These are phyloP conservation scores for Luffa acutangula DNA, from an alignment of 306 rosid genomes.

Conservation along the genomic window DNA sequence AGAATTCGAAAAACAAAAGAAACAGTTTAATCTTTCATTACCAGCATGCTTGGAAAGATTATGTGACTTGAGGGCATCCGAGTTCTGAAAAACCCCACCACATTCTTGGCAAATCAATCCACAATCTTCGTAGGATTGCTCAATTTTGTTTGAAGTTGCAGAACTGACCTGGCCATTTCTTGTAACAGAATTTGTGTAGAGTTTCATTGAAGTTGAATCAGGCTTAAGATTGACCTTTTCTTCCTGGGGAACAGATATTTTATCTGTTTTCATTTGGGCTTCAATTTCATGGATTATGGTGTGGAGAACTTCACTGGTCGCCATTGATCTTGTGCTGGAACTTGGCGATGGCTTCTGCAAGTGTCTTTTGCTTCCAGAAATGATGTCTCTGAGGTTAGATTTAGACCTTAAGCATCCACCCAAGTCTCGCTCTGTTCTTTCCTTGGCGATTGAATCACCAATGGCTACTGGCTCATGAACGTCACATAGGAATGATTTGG, in stretches of 20 bases:
- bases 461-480: constrained; percentile 34
- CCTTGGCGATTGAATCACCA: not conserved
- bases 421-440: constrained; percentile 8
- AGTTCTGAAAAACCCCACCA: constrained; percentile 19
- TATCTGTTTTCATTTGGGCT: constrained; percentile 7
- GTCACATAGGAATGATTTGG: constrained; percentile 23
- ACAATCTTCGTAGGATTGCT: not conserved
- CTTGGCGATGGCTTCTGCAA: constrained; percentile 14
- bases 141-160: not conserved
- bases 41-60: constrained; percentile 36
- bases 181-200: not conserved
- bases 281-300: constrained; percentile 8
- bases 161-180: not conserved
- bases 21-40: constrained; percentile 3
- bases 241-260: not conserved
- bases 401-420: constrained; percentile 12
- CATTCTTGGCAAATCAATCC: constrained; percentile 27
- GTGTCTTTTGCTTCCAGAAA: constrained; percentile 21
- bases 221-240: not conserved
- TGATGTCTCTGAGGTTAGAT: constrained; percentile 17
- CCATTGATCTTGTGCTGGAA: constrained; percentile 9
- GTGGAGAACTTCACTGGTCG: constrained; percentile 10
- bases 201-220: too few relatives aligned
- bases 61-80: not conserved
- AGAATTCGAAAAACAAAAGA: not conserved